phyloP scores from a whole-genome alignment of 441 rosid species.

The Iberis amara region DNA sequence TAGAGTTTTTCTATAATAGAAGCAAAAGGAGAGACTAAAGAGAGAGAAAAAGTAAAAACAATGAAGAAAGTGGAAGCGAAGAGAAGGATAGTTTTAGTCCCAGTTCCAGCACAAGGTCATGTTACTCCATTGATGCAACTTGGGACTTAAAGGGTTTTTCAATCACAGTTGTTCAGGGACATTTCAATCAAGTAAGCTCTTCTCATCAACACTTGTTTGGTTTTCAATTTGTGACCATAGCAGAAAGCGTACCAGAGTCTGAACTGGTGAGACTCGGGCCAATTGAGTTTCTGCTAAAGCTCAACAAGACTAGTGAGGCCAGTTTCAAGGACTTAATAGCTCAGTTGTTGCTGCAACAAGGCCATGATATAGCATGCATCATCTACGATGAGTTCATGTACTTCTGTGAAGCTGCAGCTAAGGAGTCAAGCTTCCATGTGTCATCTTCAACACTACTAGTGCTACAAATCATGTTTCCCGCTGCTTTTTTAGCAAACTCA shows the following conservation, averaged over 20 bases:
- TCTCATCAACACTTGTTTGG: conserved; percentile 16
- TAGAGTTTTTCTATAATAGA: too few relatives aligned
- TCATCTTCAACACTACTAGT: conserved; percentile 36
- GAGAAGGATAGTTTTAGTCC: conserved; percentile 28
- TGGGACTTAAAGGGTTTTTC: conserved; percentile 32
- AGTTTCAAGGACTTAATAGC: conserved; percentile 27
- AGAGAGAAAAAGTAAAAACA: neutral
- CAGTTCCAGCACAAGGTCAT: conserved; percentile 39
- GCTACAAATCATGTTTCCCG: conserved; percentile 21
- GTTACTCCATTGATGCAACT: conserved; percentile 39
- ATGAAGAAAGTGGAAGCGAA: conserved; percentile 6
- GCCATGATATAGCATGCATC: conserved; percentile 28
- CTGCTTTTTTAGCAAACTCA: too few relatives aligned
- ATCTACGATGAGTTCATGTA: conserved; percentile 49
- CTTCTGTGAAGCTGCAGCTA: conserved; percentile 37
- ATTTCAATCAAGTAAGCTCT: conserved; percentile 1
- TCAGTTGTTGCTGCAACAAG: conserved; percentile 15
- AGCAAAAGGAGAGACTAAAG: too few relatives aligned
- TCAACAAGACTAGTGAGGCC: conserved; percentile 23
- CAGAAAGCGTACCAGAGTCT: conserved; percentile 24
- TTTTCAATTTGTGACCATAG: conserved; percentile 26
- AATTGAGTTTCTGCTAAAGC: conserved; percentile 7
- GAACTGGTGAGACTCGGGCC: neutral
- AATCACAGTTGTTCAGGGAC: conserved; percentile 5
- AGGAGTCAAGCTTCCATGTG: conserved; percentile 33